phyloP scores from a whole-genome alignment of 257 asterid species.

The Nicotiana attenuata region DNA sequence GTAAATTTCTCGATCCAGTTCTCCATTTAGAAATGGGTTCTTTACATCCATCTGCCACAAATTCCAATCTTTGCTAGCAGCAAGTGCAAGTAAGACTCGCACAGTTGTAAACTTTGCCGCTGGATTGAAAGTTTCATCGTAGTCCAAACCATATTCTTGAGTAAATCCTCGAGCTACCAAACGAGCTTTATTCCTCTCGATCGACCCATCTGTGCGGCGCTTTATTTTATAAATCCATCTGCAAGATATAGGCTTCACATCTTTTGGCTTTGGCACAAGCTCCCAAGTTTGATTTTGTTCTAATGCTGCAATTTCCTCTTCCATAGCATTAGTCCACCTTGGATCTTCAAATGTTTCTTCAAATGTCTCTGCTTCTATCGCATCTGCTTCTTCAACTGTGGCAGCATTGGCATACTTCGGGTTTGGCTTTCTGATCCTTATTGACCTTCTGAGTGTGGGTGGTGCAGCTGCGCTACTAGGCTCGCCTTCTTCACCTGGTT shows the following conservation, averaged over 20 bases:
- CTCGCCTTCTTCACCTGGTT: too few species aligned
- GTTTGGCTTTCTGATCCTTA: not conserved
- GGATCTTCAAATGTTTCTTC: too few species aligned
- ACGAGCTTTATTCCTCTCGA: not conserved
- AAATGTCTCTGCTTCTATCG: too few species aligned
- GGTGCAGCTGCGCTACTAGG: not conserved
- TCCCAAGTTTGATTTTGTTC: too few species aligned
- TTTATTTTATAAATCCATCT: too few species aligned
- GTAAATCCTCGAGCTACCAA: not conserved
- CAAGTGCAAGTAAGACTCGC: not conserved
- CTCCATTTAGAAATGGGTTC: not conserved
- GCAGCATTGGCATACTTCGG: not conserved
- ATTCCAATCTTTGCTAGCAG: not conserved
- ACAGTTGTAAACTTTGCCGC: not conserved
- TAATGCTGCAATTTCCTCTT: too few species aligned
- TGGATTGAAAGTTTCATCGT: not conserved
- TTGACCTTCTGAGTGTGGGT: not conserved
- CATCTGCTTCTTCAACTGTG: too few species aligned
- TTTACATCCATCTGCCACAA: not conserved
- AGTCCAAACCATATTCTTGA: not conserved
- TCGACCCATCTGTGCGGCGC: not conserved
- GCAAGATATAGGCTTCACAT: too few species aligned
- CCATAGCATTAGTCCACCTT: too few species aligned
- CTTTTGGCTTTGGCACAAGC: too few species aligned
- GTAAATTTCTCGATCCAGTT: conserved; percentile 1